Base-by-base conservation (phyloP, 345 rosid species). In the Draba incana region DNA sequence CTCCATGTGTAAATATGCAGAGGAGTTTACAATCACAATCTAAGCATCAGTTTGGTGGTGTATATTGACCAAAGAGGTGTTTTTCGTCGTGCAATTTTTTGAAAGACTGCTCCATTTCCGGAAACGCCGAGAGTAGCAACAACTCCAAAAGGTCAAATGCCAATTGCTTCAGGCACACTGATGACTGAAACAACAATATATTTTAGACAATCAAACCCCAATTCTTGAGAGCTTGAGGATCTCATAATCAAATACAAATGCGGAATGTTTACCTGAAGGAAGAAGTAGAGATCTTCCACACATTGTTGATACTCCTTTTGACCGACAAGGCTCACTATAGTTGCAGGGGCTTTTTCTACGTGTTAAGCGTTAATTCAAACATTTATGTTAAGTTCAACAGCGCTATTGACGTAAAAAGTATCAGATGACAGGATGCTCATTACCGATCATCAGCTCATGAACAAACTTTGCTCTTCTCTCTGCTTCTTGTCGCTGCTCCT, bases 371-470 rank as follows among this genome's bases (percentile, higher is more conserved):
- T 10, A 9, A 31, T 55, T 48, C 14, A 41, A 37, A 33, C 52
- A 57, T 16, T 3, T 47, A n/a, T 37, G 51, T 37, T 53, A 44
- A 10, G n/a, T 10, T 42, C n/a, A 23, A 25, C 13, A 30, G 61
- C 38, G 72, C 24, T 35, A 33, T 6, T 2, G 64, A 31, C 42
- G 68, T 52, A 64, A 14, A 30, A 1, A 42, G n/a, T 3, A 53
- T 37, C 10, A 5, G 10, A 42, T 47, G 68, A 69, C 11, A 54
- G 48, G 27, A 38, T 28, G 10, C 14, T 30, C 14, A 64, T 73
- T 92, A 92, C 99, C 96, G 12, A 92, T 89, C 87, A 95, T 95
- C 38, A 95, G 80, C 81, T 88, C 90, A 45, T 86, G 89, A 10
- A 92, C 98, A 64, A 95, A 82, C 80, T 94, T 91, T 38, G 96